Base-by-base conservation (phyloP, 139 green algal species). In the Desmodesmus armatus region DNA sequence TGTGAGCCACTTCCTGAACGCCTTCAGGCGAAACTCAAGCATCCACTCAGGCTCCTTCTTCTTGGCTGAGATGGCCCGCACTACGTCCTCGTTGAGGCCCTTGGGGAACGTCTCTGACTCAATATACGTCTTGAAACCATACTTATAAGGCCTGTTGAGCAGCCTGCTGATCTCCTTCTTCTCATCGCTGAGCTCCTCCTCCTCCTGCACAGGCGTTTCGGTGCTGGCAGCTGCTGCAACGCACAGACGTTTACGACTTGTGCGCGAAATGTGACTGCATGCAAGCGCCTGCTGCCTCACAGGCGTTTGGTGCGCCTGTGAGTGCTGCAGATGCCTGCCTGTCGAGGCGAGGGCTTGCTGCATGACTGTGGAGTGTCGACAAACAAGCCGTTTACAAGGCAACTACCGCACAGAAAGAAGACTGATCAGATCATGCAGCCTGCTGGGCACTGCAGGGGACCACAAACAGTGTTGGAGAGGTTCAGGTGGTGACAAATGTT, bases 21-120 rank as follows among this genome's bases (percentile, higher is more conserved):
- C 98, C 67, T 95, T 96, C 19, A 99, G 91, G 19, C 94, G 87
- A 80, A 99, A 99, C 41, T 99, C 97, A 31, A 99, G 94, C 93
- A 99, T 95, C 98, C 98, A 99, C 41, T 99, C 96, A 17, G 98
- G 98, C 92, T 99, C 98, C 4, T 97, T 90, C 92, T 99, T 99
- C 92, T 99, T 99, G 39, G 93, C 93, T 0, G 93, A 98, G 49
- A 99, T 99, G 15, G 97, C 93, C 0, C 97, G 89, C 33, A 99
- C 97, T 13, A 97, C 96, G n/a, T 99, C 95, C 91, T 99, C 96
- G 80, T 92, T 90, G 3, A 99, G 87, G 29, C 97, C 97, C 72
- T 95, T 95, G 0, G 91, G 89, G 70, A 98, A 98, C 27, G 82
- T 94, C 0, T 97, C 94, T 7, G 87, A 95, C 92, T 99, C 96